Evolutionary conservation across 495 filamentous ascomycete genomes (phyloP), one percentile per base, ranked within the genome.

Genomic region (Penicillium steckii): DNA sequence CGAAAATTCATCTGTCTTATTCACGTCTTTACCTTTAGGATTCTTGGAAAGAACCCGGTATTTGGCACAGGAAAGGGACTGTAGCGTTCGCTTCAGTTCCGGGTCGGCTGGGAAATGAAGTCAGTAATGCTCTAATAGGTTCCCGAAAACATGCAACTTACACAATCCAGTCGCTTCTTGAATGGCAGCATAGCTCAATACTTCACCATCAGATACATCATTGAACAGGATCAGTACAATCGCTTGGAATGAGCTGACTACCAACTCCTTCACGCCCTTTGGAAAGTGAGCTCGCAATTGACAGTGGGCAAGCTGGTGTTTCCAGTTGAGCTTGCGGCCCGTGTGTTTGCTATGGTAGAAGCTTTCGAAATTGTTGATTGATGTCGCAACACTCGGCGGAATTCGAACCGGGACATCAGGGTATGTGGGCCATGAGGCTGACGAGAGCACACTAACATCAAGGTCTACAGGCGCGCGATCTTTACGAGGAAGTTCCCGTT

Each of bases 221-320:
- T 97, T 97, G 77, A 99, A 99, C n/a, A 95, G 79, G 9, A 96
- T 76, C 17, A 99, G 75, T 1, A 97, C 88, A 47, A 95, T 84
- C 3, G 94, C 93, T 66, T 99, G 94, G 72, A 91, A 93, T 3
- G 85, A 88, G 48, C 85, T 89, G 56, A 97, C 88, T 0, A 90
- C 81, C 13, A 99, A 73, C 50, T 97, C 91, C 65, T 95, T 97
- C 5, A 79, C 69, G 0, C 89, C 89, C 52, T 84, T 88, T 19
- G 81, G 78, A 60, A 97, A 97, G 6, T 71, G 69, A 3, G 91
- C 91, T 41, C 78, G 84, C 22, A 99, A 69, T 56, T 95, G 84
- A 60, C 89, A 93, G 64, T 97, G 91, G 8, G 88, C 87, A 3
- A 97, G 76, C 27, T 87, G 84, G 66, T 97, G 93, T 59, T 95